Evolutionary conservation across 805 yeast genomes (phyloP).

Genomic region (Sugiyamaella marilandica): DNA sequence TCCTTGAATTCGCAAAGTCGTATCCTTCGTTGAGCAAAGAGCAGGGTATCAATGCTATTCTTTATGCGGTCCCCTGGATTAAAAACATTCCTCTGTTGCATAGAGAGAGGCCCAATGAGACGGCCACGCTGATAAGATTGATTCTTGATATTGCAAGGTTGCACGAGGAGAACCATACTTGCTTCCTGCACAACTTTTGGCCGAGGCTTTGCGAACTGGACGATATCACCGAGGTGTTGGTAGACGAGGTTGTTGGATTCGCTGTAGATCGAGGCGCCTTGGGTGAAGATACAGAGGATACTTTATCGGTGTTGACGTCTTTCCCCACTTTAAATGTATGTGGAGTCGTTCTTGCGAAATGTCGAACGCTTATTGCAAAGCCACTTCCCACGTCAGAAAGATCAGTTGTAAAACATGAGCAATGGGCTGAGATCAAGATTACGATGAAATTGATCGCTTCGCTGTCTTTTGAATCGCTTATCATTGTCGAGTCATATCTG

Average conservation of each 20-base stretch:
- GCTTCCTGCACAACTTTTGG: conserved; percentile 64
- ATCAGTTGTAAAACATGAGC: conserved; percentile 47
- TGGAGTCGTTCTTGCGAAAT: conserved; percentile 54
- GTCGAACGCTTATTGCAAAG: conserved; percentile 50
- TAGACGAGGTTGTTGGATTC: conserved; percentile 70
- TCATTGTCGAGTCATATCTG: conserved; percentile 32
- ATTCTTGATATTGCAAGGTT: conserved; percentile 54
- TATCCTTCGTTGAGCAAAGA: conserved; percentile 27
- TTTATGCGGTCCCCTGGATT: conserved; percentile 70
- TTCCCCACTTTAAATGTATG: conserved; percentile 71
- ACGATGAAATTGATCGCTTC: conserved; percentile 59
- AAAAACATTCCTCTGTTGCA: conserved; percentile 57
- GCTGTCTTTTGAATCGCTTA: conserved; percentile 60
- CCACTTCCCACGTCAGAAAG: conserved; percentile 39
- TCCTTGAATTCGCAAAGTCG: conserved; percentile 47
- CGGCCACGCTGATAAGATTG: conserved; percentile 56
- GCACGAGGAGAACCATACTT: conserved; percentile 45
- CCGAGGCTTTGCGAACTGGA: conserved; percentile 58
- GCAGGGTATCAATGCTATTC: conserved; percentile 37
- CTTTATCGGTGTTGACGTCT: conserved; percentile 56
- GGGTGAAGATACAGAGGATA: conserved; percentile 49
- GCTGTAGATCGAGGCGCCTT: conserved; percentile 76
- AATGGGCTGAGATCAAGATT: conserved; percentile 69
- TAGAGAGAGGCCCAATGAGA: conserved; percentile 54
- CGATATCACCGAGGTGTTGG: conserved; percentile 49